Evolutionary conservation across 257 asterid genomes (phyloP), one percentile per base, ranked within the genome.

Genomic region (Datura wrightii): DNA sequence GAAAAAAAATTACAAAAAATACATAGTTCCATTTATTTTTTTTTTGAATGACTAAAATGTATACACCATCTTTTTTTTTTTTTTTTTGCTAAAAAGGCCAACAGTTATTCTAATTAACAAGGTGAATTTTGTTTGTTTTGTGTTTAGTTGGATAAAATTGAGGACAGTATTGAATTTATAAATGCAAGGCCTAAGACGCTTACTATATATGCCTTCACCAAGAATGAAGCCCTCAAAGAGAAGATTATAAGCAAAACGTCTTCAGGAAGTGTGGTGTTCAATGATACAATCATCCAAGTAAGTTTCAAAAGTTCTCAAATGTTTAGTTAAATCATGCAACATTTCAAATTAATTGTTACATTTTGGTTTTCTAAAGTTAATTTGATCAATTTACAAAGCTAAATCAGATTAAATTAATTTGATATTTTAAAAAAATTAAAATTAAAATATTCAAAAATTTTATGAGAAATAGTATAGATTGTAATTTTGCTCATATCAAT

Each of bases 201-300:
- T 3, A 78, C 97, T 1, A 83, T 95, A 6, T 95, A 95, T 82
- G 97, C 92, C 79, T 95, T 94, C 90, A 95, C 95, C 36, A 89
- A 91, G 0, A 86, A 88, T 79, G 90, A 90, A 83, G 78, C 42
- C 0, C 85, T 95, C 9, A 90, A 87, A 91, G 85, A 85, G 65
- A 90, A 69, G 89, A 37, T 95, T 6, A 60, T 79, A 1, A 85
- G 89, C 4, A 85, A 85, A 36, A 93, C 98, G 69, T 92, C 94
- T 63, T 93, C 99, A 5, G 98, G 98, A 80, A 83, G 96, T 82
- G 9, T 95, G 48, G 79, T 89, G 65, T 91, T 94, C 79, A 95
- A 95, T 66, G 99, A 95, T 82, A 87, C 99, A 14, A 89, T 95
- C 16, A 53, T 95, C 85, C 99, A 95, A 85, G 99, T 93, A 86